Percentiles rank a stretch among this genome's conserved stretches.
phyloP scores from a whole-genome alignment of 2,329 filamentous ascomycete genomes.

The Pyrenochaeta sp. region DNA sequence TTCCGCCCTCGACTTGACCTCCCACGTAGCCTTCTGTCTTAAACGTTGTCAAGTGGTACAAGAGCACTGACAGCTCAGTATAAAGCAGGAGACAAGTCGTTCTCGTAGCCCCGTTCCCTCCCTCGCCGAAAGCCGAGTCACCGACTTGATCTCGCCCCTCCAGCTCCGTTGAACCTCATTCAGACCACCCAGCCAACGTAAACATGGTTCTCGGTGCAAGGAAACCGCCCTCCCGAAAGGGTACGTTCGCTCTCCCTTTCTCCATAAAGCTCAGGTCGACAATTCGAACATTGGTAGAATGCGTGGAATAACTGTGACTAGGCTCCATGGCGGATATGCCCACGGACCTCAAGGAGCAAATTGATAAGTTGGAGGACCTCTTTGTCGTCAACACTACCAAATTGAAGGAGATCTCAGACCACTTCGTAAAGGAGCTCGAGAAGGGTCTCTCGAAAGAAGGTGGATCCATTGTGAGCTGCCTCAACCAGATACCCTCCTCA shows the following conservation, averaged over 20 bases:
- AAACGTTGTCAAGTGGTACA: constrained; percentile 1
- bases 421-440: constrained; percentile 86
- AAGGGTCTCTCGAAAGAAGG: constrained; percentile 88
- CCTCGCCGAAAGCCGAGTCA: constrained; percentile 1
- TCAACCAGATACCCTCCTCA: constrained; percentile 89
- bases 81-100: constrained; percentile 1
- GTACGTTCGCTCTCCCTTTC: constrained; percentile 58
- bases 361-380: constrained; percentile 80
- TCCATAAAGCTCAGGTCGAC: constrained; percentile 1
- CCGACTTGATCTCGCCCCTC: no score
- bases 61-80: constrained; percentile 9
- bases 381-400: constrained; percentile 81
- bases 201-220: constrained; percentile 72
- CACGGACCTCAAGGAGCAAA: constrained; percentile 80
- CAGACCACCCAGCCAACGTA: constrained; percentile 28
- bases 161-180: not conserved
- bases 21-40: no score
- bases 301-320: constrained; percentile 50
- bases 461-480: constrained; percentile 81
- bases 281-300: constrained; percentile 8
- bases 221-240: constrained; percentile 73
- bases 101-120: not conserved
- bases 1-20: constrained; percentile 8
- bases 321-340: constrained; percentile 92
- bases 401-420: constrained; percentile 87